Percentiles rank a stretch among this genome's conserved stretches.
Conservation (phyloP, 768 basidiomycete species). For the Agrocybe praecox region DNA sequence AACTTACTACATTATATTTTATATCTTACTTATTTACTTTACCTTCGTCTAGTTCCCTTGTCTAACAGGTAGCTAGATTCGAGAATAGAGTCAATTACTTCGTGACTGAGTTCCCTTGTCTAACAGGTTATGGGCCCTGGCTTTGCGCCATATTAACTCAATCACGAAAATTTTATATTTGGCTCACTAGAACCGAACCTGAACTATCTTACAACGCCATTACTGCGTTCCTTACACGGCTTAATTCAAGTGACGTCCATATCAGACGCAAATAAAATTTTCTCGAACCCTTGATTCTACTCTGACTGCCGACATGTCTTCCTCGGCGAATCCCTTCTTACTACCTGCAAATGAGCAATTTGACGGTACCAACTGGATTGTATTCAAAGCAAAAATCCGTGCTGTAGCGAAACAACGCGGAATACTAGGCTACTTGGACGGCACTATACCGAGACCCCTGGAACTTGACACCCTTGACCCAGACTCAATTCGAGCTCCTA, state of each 20-base stretch:
- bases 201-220: too few species aligned
- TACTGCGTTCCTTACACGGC: too few species aligned
- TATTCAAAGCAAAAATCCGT: slow-evolving; percentile 8
- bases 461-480: neutral
- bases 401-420: slow-evolving; percentile 3
- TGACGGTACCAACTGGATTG: slow-evolving; percentile 9
- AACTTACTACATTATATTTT: neutral
- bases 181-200: neutral
- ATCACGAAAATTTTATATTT: neutral
- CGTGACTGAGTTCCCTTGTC: neutral
- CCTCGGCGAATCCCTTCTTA: slow-evolving; percentile 2
- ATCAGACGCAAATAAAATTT: neutral
- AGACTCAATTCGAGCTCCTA: neutral
- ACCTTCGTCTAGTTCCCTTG: neutral
- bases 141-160: neutral
- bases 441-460: neutral
- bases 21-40: neutral
- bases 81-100: neutral
- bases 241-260: too few species aligned
- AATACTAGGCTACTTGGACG: slow-evolving; percentile 9
- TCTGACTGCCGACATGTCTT: neutral
- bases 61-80: neutral
- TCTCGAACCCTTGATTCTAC: neutral
- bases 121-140: slow-evolving; percentile 8
- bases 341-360: slow-evolving; percentile 5